Evolutionary conservation across 192 early-diverging fungal genomes (phyloP).

Genomic region (Rhizophagus prolifer): DNA sequence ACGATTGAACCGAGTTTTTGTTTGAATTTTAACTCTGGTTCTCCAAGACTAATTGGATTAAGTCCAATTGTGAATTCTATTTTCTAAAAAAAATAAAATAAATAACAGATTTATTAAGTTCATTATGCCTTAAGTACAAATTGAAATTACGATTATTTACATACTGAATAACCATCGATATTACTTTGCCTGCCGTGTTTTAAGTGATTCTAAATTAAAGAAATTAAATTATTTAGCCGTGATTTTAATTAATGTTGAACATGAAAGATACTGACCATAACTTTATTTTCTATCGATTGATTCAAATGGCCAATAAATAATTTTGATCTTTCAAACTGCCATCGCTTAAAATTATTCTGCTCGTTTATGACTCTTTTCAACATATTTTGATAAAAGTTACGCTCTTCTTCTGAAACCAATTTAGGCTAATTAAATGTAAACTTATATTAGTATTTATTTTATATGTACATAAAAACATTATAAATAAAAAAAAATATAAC

Average conservation of each 20-base stretch:
- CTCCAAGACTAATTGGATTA: background rate
- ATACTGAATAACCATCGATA: slow-evolving; percentile 22
- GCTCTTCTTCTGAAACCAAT: background rate
- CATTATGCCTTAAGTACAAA: background rate
- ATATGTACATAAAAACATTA: no score
- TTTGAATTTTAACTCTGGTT: slow-evolving; percentile 11
- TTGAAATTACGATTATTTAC: background rate
- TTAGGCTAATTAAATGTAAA: background rate
- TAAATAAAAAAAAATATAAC: background rate
- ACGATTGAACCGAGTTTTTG: slow-evolving; percentile 3
- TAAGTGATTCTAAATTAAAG: background rate
- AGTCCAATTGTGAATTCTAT: slow-evolving; percentile 4
- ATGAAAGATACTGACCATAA: slow-evolving; percentile 2
- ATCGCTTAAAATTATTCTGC: background rate
- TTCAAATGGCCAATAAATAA: background rate
- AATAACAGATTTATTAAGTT: background rate
- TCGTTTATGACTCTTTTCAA: background rate
- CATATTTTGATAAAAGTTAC: background rate
- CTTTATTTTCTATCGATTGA: background rate
- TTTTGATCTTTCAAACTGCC: slow-evolving; percentile 17
- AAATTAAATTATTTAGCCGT: background rate
- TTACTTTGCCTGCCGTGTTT: background rate
- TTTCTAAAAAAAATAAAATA: slow-evolving; percentile 8
- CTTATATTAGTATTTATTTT: background rate
- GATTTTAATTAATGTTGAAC: background rate